phyloP scores from a whole-genome alignment of 257 asterid genomes.

The Nicotiana noctiflora region DNA sequence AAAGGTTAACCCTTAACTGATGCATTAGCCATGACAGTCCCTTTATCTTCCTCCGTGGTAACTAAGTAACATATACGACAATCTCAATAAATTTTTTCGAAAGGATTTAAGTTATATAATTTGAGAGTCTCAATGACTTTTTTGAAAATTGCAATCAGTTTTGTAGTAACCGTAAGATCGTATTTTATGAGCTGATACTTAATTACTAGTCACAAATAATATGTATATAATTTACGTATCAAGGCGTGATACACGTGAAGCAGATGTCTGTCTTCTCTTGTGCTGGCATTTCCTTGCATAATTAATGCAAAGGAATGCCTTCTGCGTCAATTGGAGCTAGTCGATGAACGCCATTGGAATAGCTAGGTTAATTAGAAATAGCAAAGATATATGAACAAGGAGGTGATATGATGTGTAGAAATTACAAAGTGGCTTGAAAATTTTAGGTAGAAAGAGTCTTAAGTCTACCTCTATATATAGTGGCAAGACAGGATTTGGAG shows the following conservation, averaged over 20 bases:
- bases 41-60: constrained; percentile 46
- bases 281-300: constrained; percentile 43
- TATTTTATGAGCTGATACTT: no score
- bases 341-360: constrained; percentile 29
- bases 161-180: no score
- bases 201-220: no score
- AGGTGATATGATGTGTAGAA: not conserved
- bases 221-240: no score
- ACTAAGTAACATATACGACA: constrained; percentile 16
- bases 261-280: constrained; percentile 41
- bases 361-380: not conserved
- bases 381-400: not conserved
- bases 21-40: constrained; percentile 74
- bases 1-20: constrained; percentile 56
- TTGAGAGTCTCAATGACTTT: no score
- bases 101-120: no score
- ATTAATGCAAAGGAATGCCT: constrained; percentile 50
- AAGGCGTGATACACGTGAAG: constrained; percentile 41
- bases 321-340: constrained; percentile 49
- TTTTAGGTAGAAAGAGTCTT: not conserved
- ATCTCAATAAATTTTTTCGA: no score
- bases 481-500: not conserved
- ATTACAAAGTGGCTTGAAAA: not conserved
- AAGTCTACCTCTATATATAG: not conserved
- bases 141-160: no score